Evolutionary conservation across 352 stramenopile species (phyloP).

Genomic region (Globisporangium sylvaticum): DNA sequence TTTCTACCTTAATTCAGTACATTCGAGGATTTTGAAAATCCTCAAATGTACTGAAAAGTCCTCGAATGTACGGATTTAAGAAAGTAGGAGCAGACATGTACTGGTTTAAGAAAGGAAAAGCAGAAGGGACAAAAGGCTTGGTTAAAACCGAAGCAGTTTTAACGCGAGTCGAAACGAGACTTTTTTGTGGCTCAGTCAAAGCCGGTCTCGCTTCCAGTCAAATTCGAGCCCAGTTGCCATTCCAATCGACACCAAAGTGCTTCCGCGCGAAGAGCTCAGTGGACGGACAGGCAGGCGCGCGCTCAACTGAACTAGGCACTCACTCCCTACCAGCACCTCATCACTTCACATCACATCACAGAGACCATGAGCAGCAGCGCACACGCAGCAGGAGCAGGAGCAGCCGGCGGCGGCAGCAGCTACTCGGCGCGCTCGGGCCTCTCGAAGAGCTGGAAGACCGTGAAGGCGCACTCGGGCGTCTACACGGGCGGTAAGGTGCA

Average conservation of each 20-base stretch:
- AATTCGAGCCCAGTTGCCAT: background rate
- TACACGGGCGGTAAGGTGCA: constrained; percentile 83
- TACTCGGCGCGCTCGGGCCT: constrained; percentile 67
- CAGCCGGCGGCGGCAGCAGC: constrained; percentile 22
- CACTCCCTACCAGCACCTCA: background rate
- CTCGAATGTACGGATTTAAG: too few relatives aligned
- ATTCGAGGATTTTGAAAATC: too few relatives aligned
- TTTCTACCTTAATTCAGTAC: too few relatives aligned
- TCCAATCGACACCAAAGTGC: background rate
- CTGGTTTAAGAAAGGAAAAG: too few relatives aligned
- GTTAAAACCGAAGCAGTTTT: too few relatives aligned
- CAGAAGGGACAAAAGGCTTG: too few relatives aligned
- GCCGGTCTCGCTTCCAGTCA: background rate
- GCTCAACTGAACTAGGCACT: background rate
- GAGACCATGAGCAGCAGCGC: constrained; percentile 16
- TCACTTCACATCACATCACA: background rate
- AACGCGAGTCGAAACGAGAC: too few relatives aligned
- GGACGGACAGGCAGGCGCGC: background rate
- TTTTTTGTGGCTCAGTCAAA: background rate
- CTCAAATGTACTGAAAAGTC: too few relatives aligned
- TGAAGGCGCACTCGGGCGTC: constrained; percentile 74
- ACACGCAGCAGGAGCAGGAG: background rate
- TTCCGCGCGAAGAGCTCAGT: background rate
- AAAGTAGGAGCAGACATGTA: too few relatives aligned
- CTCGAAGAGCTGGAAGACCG: constrained; percentile 75